Evolutionary conservation across 225 moss, liverwort and hornwort genomes (phyloP), one percentile per base, ranked within the genome.

Genomic region (Sphagnum contortum): DNA sequence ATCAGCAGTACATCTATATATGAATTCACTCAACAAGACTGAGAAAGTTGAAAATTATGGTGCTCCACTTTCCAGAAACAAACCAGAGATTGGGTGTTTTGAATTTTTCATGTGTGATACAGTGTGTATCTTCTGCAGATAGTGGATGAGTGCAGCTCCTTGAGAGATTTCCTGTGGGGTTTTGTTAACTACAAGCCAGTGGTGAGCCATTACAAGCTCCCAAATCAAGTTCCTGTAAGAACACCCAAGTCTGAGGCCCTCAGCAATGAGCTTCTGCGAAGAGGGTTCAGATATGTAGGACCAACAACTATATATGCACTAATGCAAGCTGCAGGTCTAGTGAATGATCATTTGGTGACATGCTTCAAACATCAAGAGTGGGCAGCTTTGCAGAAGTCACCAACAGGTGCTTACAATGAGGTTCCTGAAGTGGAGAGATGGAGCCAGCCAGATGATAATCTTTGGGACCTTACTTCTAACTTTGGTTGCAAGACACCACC

Each of bases 291-390:
- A 57, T 92, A 89, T 55, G 91, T 92, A 65, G 91, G 91, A 71
- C 91, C 91, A 6, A 92, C 91, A 54, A 92, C 85, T 8, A 75
- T 92, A 59, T 92, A 92, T 74, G 89, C 91, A 14, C 85, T 92
- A 74, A 92, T 92, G 91, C 91, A 92, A 72, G 89, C 91, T 3
- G 89, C 89, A 48, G 91, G 91, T 50, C 67, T 92, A 84, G 85
- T 89, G 63, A 87, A 85, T 66, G 89, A 92, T 64, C 91, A 92
- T 79, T 74, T 92, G 58, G 82, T 83, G 48, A 79, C 80, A 71
- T 92, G 91, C 74, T 92, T 75, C 45, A 89, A 84, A 73, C 85
- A 83, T 58, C 79, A 77, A 49, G 84, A 92, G 71, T 77, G 61
- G 11, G 71, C 74, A 56, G 71, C 71, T 46, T 68, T 69, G 13